Percentiles rank a stretch among this genome's conserved stretches.
Conservation (phyloP, 495 filamentous ascomycete species). For the Neurospora terricola region DNA sequence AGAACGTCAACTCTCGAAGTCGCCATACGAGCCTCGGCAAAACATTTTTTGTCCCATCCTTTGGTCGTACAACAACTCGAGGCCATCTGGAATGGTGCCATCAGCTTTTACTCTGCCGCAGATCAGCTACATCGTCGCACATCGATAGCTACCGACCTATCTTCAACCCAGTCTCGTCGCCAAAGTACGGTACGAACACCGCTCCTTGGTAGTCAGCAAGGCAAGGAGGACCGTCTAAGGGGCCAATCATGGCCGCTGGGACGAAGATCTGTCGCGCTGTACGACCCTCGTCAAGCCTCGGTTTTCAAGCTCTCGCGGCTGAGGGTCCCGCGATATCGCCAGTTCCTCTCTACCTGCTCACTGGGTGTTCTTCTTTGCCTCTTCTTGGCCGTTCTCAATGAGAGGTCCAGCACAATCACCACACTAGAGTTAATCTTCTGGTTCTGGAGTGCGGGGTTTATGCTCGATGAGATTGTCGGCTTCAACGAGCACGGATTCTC, state of each 20-base stretch:
- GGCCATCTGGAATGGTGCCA: conserved; percentile 89
- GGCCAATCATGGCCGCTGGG: conserved; percentile 25
- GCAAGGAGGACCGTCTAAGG: conserved; percentile 26
- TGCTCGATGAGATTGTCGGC: conserved; percentile 89
- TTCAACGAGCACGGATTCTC: conserved; percentile 92
- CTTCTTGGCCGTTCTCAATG: conserved; percentile 63
- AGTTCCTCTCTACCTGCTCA: conserved; percentile 77
- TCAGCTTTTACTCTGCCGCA: conserved; percentile 80
- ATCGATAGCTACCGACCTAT: conserved; percentile 8
- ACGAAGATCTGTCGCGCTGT: conserved; percentile 72
- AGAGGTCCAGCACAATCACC: conserved; percentile 66
- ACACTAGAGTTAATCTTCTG: conserved; percentile 79
- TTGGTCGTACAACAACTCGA: conserved; percentile 86
- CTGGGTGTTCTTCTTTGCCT: conserved; percentile 73
- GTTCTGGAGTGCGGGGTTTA: conserved; percentile 94
- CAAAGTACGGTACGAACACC: conserved; percentile 31
- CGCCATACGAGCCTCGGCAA: conserved; percentile 80
- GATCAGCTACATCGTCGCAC: conserved; percentile 64
- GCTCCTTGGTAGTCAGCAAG: conserved; percentile 30
- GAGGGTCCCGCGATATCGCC: conserved; percentile 81
- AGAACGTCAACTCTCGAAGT: conserved; percentile 84
- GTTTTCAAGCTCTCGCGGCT: conserved; percentile 82
- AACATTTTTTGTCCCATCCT: conserved; percentile 81
- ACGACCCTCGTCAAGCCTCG: conserved; percentile 81
- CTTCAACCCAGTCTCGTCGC: conserved; percentile 16